Evolutionary conservation across 129 eudicot species (phyloP).

Genomic region (Saussurea involucrata): DNA sequence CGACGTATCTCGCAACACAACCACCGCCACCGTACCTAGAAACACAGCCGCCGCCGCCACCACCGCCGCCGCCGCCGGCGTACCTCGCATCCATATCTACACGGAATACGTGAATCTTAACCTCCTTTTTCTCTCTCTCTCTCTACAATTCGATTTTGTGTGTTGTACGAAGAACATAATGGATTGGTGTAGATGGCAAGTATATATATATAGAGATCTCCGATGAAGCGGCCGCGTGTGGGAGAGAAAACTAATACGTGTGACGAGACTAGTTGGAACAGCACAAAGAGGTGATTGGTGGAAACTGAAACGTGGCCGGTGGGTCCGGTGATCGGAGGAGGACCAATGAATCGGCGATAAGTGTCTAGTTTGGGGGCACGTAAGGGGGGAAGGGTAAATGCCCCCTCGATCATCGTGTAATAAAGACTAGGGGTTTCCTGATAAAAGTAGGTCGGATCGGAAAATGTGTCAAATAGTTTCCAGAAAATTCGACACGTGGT

Average conservation of each 20-base stretch:
- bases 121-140: not conserved
- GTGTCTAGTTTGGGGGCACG: constrained; percentile 21
- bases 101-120: not conserved
- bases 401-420: constrained; percentile 1
- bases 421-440: not conserved
- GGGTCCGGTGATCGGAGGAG: constrained; percentile 5
- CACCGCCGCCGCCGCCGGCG: not conserved
- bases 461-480: not conserved
- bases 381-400: constrained; percentile 30
- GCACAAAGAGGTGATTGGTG: constrained; percentile 36
- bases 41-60: not conserved
- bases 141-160: not conserved
- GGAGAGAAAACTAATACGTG: constrained; percentile 23
- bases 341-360: constrained; percentile 21
- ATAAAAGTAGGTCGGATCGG: not conserved
- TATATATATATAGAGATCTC: constrained; percentile 1
- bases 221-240: constrained; percentile 29
- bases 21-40: not conserved
- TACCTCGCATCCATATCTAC: not conserved
- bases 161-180: not conserved
- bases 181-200: not conserved
- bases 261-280: too few species aligned
- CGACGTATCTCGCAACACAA: constrained; percentile 6
- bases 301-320: constrained; percentile 27
- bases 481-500: constrained; percentile 3